Percentiles rank a stretch among this genome's conserved stretches.
Conservation (phyloP, 768 basidiomycete species). For the Pulveroboletus sp. region DNA sequence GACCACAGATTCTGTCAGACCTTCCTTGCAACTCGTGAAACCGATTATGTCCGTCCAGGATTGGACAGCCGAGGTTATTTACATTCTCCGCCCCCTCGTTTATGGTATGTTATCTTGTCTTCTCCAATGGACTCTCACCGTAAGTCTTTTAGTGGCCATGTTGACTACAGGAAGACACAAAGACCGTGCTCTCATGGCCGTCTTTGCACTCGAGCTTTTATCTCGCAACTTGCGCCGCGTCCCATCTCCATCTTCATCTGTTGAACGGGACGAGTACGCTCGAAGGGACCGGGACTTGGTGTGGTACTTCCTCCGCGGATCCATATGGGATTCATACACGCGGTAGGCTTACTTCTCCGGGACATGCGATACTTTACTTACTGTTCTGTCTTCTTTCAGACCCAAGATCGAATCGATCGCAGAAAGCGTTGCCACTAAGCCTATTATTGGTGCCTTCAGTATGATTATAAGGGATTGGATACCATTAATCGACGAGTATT, state of each 20-base stretch:
- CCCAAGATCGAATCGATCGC: constrained; percentile 72
- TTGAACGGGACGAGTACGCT: constrained; percentile 80
- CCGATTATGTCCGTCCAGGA: constrained; percentile 62
- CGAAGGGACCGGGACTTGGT: constrained; percentile 77
- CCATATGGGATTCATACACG: constrained; percentile 81
- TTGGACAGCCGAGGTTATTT: constrained; percentile 72
- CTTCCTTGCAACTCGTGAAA: constrained; percentile 63
- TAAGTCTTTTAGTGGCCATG: constrained; percentile 19
- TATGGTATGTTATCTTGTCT: constrained; percentile 54
- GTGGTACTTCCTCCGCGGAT: constrained; percentile 84
- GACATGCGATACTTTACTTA: not conserved
- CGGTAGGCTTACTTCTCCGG: constrained; percentile 40
- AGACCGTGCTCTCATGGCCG: constrained; percentile 62
- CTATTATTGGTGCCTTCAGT: constrained; percentile 66
- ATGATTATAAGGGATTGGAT: constrained; percentile 82
- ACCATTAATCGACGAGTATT: constrained; percentile 84
- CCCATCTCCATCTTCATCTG: constrained; percentile 55
- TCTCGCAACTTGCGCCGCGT: constrained; percentile 72
- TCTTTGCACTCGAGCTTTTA: constrained; percentile 67
- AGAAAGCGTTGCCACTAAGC: constrained; percentile 50
- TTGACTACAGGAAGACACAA: constrained; percentile 22
- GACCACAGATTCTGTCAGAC: constrained; percentile 67
- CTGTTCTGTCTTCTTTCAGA: constrained; percentile 36
- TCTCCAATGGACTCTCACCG: constrained; percentile 8
- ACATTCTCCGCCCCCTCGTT: constrained; percentile 68